Conservation (phyloP, 768 basidiomycete genomes). For the Sporobolomyces roseus region DNA sequence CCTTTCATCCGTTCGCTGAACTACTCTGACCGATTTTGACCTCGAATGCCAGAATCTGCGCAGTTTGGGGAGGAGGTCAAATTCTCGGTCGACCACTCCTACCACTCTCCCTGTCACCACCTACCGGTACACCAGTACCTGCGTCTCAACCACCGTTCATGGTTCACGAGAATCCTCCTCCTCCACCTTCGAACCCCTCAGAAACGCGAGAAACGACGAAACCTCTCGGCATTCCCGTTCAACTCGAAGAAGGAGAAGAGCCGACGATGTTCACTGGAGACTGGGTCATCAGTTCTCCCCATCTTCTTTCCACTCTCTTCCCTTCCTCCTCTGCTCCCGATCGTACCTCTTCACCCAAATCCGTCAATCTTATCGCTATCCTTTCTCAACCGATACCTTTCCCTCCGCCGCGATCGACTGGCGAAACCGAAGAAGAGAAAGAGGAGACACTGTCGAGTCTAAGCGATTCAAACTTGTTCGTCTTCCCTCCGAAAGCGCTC, state of each 20-base stretch:
- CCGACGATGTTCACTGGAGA: constrained; percentile 32
- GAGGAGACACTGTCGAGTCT: constrained; percentile 42
- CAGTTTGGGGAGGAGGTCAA: constrained; percentile 60
- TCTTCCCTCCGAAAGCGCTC: constrained; percentile 62
- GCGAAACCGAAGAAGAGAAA: neutral
- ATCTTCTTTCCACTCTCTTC: constrained; percentile 20
- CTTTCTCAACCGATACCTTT: constrained; percentile 22
- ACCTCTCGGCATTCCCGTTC: constrained; percentile 34
- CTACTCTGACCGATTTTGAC: neutral
- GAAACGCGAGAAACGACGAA: neutral
- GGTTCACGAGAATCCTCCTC: constrained; percentile 14
- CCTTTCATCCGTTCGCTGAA: neutral
- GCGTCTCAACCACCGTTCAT: constrained; percentile 10
- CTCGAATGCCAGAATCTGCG: constrained; percentile 61
- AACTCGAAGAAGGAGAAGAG: constrained; percentile 10
- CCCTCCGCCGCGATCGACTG: constrained; percentile 51
- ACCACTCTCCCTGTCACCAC: constrained; percentile 9
- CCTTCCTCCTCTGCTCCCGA: constrained; percentile 8
- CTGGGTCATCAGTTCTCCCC: constrained; percentile 31
- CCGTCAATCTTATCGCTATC: constrained; percentile 22
- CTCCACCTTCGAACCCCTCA: neutral
- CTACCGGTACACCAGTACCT: constrained; percentile 3
- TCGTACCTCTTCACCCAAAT: too few relatives aligned
- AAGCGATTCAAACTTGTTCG: constrained; percentile 63
- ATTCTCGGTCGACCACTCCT: constrained; percentile 49